A percentile compares a stretch with the other conserved stretches of the same genome.
These are phyloP conservation scores for Pterocarpus santalinus DNA, from an alignment of 306 rosid genomes.

Conservation along the genomic window DNA sequence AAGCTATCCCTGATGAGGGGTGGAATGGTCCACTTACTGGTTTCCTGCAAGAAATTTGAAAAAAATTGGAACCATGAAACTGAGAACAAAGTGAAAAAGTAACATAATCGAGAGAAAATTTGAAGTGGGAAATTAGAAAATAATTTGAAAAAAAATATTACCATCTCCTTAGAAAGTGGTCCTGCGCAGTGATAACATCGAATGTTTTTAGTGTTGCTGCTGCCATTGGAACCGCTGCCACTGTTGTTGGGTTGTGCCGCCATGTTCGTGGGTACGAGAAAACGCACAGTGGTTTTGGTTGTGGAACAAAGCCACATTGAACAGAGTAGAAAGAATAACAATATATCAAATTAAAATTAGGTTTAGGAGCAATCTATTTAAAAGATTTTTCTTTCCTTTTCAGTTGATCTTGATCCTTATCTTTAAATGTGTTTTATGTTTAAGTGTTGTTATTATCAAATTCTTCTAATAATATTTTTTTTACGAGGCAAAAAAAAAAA, in stretches of 20 bases:
- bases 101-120: background rate
- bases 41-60: conserved; percentile 61
- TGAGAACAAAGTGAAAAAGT: background rate
- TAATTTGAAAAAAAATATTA: background rate
- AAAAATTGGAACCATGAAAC: background rate
- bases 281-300: background rate
- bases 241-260: conserved; percentile 14
- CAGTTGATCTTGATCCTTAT: background rate
- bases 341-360: background rate
- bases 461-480: too few relatives aligned
- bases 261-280: conserved; percentile 35
- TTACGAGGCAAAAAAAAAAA: too few relatives aligned
- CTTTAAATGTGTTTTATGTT: background rate
- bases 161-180: conserved; percentile 82
- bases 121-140: conserved; percentile 19
- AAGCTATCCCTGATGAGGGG: conserved; percentile 87
- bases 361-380: background rate
- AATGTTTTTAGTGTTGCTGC: conserved; percentile 18
- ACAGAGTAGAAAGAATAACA: background rate
- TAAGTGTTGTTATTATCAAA: background rate
- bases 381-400: background rate
- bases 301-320: background rate
- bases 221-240: background rate
- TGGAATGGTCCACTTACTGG: conserved; percentile 75
- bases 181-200: conserved; percentile 91